A percentile compares a stretch with the other conserved stretches of the same genome.
These are phyloP conservation scores for Cicer cuneatum DNA, from an alignment of 306 rosid species.

Conservation along the genomic window DNA sequence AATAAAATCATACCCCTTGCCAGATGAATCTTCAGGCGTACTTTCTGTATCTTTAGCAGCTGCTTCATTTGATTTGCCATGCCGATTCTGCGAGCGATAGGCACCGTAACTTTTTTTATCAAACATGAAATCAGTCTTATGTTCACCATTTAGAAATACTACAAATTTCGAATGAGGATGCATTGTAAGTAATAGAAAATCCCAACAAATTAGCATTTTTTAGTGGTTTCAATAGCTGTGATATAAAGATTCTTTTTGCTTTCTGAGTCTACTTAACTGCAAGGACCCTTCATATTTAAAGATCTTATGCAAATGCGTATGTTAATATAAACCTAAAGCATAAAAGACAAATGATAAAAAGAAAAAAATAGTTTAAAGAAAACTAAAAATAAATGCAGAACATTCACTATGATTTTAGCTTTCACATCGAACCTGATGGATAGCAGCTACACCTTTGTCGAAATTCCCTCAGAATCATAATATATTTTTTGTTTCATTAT, in stretches of 20 bases:
- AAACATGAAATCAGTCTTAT: slow-evolving; percentile 20
- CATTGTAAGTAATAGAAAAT: slow-evolving; percentile 25
- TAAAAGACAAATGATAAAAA: background rate
- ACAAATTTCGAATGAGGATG: slow-evolving; percentile 16
- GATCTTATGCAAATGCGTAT: background rate
- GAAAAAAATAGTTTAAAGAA: background rate
- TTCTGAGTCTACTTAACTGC: slow-evolving; percentile 5
- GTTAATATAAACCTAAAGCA: background rate
- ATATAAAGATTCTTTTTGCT: background rate
- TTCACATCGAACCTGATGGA: background rate
- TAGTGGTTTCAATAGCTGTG: background rate
- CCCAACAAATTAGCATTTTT: slow-evolving; percentile 15
- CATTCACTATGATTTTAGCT: slow-evolving; percentile 17
- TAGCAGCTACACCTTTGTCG: background rate
- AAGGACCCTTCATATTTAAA: background rate
- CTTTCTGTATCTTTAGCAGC: slow-evolving; percentile 43
- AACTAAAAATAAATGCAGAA: slow-evolving; percentile 1
- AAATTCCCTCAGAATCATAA: background rate
- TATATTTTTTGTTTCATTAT: slow-evolving; percentile 1
- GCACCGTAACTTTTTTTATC: slow-evolving; percentile 27
- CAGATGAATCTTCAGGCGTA: slow-evolving; percentile 53
- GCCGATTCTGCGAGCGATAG: slow-evolving; percentile 73
- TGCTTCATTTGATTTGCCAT: slow-evolving; percentile 60
- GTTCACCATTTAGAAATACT: slow-evolving; percentile 32
- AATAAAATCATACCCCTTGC: slow-evolving; percentile 55